phyloP scores from a whole-genome alignment of 225 moss, liverwort and hornwort species.

The Straminergon stramineum region DNA sequence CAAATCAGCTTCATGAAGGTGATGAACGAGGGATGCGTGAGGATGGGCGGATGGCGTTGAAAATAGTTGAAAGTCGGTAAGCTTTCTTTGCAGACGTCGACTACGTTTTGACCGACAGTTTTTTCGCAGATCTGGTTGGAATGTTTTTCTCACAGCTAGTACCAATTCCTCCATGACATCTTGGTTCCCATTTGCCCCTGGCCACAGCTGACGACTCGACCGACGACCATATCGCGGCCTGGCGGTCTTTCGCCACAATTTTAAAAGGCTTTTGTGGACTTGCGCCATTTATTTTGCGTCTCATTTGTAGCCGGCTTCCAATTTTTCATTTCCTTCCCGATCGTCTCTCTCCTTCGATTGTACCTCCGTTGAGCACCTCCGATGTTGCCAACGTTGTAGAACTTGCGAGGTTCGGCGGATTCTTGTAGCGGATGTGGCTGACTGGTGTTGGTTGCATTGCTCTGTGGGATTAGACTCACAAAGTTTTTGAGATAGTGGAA shows the following conservation, averaged over 20 bases:
- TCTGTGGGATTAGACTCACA: not conserved
- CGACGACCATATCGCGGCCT: not conserved
- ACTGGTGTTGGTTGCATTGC: not conserved
- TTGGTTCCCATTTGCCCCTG: not conserved
- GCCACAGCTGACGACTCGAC: not conserved
- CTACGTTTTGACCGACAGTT: not conserved
- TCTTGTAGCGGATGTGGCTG: not conserved
- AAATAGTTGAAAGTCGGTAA: not conserved
- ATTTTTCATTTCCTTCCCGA: not conserved
- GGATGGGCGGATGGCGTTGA: not conserved
- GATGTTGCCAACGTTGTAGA: not conserved
- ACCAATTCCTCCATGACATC: not conserved
- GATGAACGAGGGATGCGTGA: not conserved
- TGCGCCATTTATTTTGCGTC: not conserved
- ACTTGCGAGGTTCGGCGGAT: not conserved
- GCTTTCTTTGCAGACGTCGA: not conserved
- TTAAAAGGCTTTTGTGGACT: not conserved
- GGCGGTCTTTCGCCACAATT: not conserved
- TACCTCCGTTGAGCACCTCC: not conserved
- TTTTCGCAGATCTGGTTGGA: not conserved
- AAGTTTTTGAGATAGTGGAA: not conserved
- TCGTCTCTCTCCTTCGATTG: not conserved
- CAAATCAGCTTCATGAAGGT: not conserved
- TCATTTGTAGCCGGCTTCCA: not conserved
- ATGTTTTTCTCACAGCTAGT: not conserved